Evolutionary conservation across 2,329 filamentous ascomycete species (phyloP).

Genomic region (Pestalotiopsis sp.): DNA sequence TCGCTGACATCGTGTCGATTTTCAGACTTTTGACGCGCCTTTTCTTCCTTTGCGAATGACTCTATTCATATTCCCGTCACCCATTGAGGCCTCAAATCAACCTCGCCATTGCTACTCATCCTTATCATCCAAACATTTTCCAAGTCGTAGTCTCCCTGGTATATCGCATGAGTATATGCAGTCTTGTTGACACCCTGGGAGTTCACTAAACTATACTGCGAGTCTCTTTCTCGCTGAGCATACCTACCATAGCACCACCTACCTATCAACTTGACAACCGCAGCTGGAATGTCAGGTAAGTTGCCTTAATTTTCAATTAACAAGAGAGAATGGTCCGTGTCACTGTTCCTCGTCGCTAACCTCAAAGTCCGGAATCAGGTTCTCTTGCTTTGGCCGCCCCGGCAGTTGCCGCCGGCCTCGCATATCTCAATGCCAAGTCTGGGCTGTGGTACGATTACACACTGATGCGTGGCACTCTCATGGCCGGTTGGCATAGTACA

Average conservation of each 20-base stretch:
- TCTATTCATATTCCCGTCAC: no score
- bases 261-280: neutral
- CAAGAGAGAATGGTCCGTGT: neutral
- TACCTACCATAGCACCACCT: neutral
- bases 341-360: neutral
- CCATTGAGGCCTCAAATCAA: no score
- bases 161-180: neutral
- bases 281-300: neutral
- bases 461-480: conserved; percentile 58
- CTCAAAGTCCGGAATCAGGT: conserved; percentile 35
- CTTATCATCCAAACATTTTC: no score
- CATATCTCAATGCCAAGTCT: conserved; percentile 77
- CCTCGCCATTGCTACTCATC: no score
- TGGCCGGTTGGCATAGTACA: conserved; percentile 43
- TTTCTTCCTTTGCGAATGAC: no score
- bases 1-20: neutral
- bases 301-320: neutral
- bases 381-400: conserved; percentile 59
- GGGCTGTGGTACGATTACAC: conserved; percentile 67
- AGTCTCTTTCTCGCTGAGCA: neutral
- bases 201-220: neutral
- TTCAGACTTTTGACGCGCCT: neutral
- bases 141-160: no score
- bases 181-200: neutral
- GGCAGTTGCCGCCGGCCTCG: conserved; percentile 66